These are phyloP conservation scores for Nakazawaea ambrosiae DNA, from an alignment of 805 yeast species.

Conservation along the genomic window DNA sequence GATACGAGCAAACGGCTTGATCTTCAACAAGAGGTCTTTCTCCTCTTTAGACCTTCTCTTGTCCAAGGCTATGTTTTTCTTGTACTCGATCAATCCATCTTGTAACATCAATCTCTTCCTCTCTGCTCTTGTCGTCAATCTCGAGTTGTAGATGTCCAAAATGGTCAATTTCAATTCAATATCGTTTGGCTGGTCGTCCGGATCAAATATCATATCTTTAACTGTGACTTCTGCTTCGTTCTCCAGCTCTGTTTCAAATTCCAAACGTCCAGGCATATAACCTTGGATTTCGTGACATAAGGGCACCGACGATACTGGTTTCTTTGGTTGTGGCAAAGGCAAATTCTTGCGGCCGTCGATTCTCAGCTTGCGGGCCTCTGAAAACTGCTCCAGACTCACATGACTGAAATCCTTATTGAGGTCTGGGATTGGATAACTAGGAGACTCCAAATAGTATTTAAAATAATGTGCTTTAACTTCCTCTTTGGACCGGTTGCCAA, in stretches of 20 bases:
- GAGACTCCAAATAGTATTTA: slow-evolving; percentile 59
- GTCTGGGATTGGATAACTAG: slow-evolving; percentile 83
- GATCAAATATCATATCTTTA: slow-evolving; percentile 93
- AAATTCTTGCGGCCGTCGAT: slow-evolving; percentile 65
- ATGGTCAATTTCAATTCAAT: slow-evolving; percentile 84
- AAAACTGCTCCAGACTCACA: slow-evolving; percentile 62
- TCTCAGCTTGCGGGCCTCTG: slow-evolving; percentile 58
- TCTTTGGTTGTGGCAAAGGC: slow-evolving; percentile 80
- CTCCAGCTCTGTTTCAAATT: slow-evolving; percentile 93
- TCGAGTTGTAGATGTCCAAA: slow-evolving; percentile 81
- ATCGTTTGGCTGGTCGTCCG: slow-evolving; percentile 84
- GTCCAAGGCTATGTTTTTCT: slow-evolving; percentile 73
- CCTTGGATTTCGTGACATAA: slow-evolving; percentile 96
- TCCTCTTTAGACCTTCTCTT: slow-evolving; percentile 86
- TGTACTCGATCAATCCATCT: slow-evolving; percentile 76
- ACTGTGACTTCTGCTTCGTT: slow-evolving; percentile 94
- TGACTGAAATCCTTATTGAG: slow-evolving; percentile 61
- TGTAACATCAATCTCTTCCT: slow-evolving; percentile 75
- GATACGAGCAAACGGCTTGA: slow-evolving; percentile 76
- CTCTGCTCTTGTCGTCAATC: slow-evolving; percentile 89
- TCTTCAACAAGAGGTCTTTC: slow-evolving; percentile 66
- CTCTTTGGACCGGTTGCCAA: slow-evolving; percentile 86
- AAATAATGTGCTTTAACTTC: slow-evolving; percentile 85
- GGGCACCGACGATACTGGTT: slow-evolving; percentile 89
- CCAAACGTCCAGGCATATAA: slow-evolving; percentile 97